phyloP scores from a whole-genome alignment of 306 rosid species.

The Prunus persica region DNA sequence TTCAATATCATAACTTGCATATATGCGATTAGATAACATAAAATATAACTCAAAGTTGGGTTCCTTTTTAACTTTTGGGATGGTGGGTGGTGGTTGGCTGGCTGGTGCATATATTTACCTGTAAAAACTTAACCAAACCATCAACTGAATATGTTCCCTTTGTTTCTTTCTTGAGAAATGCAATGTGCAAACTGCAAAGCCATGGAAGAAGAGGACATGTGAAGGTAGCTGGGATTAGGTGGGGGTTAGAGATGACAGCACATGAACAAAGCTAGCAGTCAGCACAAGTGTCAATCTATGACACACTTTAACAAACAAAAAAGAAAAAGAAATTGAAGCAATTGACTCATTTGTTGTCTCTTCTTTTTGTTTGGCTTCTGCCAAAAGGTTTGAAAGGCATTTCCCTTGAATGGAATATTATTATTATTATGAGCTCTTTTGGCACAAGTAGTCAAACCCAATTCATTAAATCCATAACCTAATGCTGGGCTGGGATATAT shows the following conservation, averaged over 20 bases:
- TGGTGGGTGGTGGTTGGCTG: too few relatives aligned
- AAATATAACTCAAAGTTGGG: background rate
- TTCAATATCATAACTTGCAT: background rate
- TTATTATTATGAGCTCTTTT: background rate
- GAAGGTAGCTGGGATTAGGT: constrained; percentile 30
- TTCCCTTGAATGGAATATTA: background rate
- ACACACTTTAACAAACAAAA: background rate
- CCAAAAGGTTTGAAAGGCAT: constrained; percentile 9
- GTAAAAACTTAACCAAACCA: too few relatives aligned
- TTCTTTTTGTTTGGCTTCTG: constrained; percentile 10
- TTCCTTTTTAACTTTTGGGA: too few relatives aligned
- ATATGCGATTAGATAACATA: background rate
- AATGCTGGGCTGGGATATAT: too few relatives aligned
- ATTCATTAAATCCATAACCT: background rate
- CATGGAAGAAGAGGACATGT: constrained; percentile 17
- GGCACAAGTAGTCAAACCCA: constrained; percentile 17
- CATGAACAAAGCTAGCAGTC: constrained; percentile 15
- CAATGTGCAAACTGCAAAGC: background rate
- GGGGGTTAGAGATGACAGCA: constrained; percentile 13
- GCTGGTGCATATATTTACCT: too few relatives aligned
- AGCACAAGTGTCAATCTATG: constrained; percentile 1
- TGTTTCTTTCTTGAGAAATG: background rate
- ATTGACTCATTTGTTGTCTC: constrained; percentile 19
- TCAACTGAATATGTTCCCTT: too few relatives aligned
- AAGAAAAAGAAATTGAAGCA: background rate